Evolutionary conservation across 257 asterid genomes (phyloP).

Genomic region (Nyctanthes arbortristis): DNA sequence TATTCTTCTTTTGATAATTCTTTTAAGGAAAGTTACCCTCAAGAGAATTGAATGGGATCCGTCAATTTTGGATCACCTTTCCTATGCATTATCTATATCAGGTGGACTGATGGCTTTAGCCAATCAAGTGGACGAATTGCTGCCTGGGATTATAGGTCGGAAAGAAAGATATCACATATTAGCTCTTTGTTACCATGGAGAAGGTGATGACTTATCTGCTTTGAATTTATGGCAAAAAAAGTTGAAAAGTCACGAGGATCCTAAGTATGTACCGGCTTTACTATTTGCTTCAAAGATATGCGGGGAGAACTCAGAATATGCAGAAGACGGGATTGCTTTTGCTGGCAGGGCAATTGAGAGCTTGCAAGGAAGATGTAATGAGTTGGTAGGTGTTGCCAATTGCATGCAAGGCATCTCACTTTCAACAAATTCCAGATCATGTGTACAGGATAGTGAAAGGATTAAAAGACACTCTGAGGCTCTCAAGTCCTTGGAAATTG

Average conservation of each 20-base stretch:
- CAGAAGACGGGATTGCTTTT: constrained; percentile 64
- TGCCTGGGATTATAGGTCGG: constrained; percentile 63
- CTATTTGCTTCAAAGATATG: constrained; percentile 71
- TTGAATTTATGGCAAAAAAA: constrained; percentile 64
- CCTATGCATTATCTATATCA: constrained; percentile 76
- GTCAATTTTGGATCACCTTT: constrained; percentile 74
- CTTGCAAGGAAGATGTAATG: constrained; percentile 53
- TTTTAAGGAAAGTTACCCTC: constrained; percentile 57
- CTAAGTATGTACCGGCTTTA: constrained; percentile 46
- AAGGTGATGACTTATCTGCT: constrained; percentile 62
- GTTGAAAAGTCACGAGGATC: constrained; percentile 44
- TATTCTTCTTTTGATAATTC: constrained; percentile 74
- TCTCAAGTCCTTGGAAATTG: constrained; percentile 64
- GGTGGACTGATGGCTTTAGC: constrained; percentile 76
- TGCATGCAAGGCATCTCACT: constrained; percentile 69
- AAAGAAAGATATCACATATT: constrained; percentile 58
- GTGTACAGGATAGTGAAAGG: constrained; percentile 48
- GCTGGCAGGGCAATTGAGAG: constrained; percentile 62
- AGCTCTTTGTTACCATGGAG: constrained; percentile 83
- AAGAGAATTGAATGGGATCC: constrained; percentile 82
- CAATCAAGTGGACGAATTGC: constrained; percentile 77
- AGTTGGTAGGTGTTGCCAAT: constrained; percentile 56
- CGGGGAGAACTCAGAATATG: constrained; percentile 40
- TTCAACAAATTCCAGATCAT: constrained; percentile 50
- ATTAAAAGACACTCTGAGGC: constrained; percentile 56